Base-by-base conservation (phyloP, 2,329 filamentous ascomycete species). In the Tolypocladium album region DNA sequence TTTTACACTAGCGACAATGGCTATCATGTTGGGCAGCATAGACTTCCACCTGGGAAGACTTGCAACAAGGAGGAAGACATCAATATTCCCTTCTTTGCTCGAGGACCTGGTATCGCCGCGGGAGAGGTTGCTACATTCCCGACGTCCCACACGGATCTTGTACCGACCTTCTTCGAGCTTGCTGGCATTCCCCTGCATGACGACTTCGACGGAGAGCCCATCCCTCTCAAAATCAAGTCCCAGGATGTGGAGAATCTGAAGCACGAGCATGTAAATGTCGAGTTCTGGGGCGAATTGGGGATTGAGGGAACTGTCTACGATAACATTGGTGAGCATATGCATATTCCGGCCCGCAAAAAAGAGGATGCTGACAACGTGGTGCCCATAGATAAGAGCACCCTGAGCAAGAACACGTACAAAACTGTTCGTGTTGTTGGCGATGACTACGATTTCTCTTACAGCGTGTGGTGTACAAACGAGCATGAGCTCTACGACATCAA, bases 401-500 rank as follows among this genome's bases (percentile, higher is more conserved):
- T 52, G 8, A 9, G 58, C 2, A 78, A 78, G 61, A 86, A 86
- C 64, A 87, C 83, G 0, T 87, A 87, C 74, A 87, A 87, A 70
- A 79, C 76, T 0, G 64, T 86, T 24, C 77, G 84, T n/a, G 70
- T 87, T 7, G 74, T 84, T 4, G 73, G 78, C 0, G 68, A 78
- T 2, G 70, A 73, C 5, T 88, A 88, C 66, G 83, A 80, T 65
- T 68, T 88, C 6, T 83, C 85, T 62, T 89, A 89, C 65, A 80
- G 84, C 0, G 83, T 88, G 0, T 89, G 86, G 86, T 89, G 87
- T 67, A 87, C 74, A 17, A 84, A 84, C 58, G 85, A 88, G 66
- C 81, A 83, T 59, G 86, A 89, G 68, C 77, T 88, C 2, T 89
- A 88, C 67, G 79, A 88, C 62, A 66, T 87, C 45, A 80, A 75